These are phyloP conservation scores for Botrytis cinerea DNA, from an alignment of 2,329 filamentous ascomycete species.

Conservation along the genomic window DNA sequence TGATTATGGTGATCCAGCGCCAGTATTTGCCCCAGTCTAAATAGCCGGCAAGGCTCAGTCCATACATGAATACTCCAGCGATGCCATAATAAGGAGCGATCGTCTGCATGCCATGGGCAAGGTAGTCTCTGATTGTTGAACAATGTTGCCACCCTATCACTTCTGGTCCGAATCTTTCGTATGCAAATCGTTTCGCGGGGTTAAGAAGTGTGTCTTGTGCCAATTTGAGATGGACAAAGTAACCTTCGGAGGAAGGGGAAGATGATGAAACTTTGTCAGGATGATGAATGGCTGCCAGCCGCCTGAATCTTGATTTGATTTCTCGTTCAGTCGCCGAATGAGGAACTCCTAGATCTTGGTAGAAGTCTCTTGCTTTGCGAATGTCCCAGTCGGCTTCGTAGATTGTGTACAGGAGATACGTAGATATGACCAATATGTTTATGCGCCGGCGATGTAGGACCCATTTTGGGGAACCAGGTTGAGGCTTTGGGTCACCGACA, in stretches of 20 bases:
- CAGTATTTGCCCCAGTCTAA: conserved; percentile 67
- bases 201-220: conserved; percentile 83
- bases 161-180: conserved; percentile 82
- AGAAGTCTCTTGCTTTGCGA: conserved; percentile 72
- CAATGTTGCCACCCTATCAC: conserved; percentile 67
- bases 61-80: conserved; percentile 59
- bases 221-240: conserved; percentile 81
- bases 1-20: conserved; percentile 60
- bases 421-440: conserved; percentile 76
- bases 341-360: conserved; percentile 72
- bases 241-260: conserved; percentile 44
- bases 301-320: conserved; percentile 75
- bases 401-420: conserved; percentile 88
- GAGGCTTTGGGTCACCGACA: conserved; percentile 80
- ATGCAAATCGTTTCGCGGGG: conserved; percentile 77
- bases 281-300: conserved; percentile 25
- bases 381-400: conserved; percentile 88
- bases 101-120: conserved; percentile 64
- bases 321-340: conserved; percentile 69
- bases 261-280: conserved; percentile 52
- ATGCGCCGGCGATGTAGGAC: conserved; percentile 77
- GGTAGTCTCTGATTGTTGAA: conserved; percentile 70
- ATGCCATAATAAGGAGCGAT: conserved; percentile 62
- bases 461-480: conserved; percentile 67
- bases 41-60: conserved; percentile 65